A percentile compares a stretch with the other conserved stretches of the same genome.
These are phyloP conservation scores for Volvox carteri DNA, from an alignment of 163 green algal species.

Conservation along the genomic window DNA sequence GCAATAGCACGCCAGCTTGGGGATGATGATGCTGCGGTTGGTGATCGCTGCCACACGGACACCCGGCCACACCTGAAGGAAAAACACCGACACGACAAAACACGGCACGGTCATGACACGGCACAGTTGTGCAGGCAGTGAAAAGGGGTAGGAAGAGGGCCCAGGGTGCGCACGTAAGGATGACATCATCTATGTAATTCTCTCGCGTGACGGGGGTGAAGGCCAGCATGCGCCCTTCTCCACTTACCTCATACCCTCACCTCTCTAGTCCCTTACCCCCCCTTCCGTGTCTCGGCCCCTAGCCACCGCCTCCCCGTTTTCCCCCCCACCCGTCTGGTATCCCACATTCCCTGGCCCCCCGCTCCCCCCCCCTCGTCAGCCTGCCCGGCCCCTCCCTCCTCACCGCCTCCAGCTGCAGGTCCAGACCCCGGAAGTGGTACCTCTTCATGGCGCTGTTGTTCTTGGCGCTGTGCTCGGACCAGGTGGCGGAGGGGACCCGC, in stretches of 20 bases:
- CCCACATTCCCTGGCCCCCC: not conserved
- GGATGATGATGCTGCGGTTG: slow-evolving; percentile 63
- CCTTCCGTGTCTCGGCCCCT: too few relatives aligned
- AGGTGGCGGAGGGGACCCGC: slow-evolving; percentile 38
- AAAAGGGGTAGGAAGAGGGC: too few relatives aligned
- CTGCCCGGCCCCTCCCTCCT: slow-evolving; percentile 3
- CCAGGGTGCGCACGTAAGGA: too few relatives aligned
- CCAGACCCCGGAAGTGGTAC: slow-evolving; percentile 62
- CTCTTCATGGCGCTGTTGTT: slow-evolving; percentile 47
- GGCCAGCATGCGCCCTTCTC: too few relatives aligned
- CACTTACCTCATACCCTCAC: too few relatives aligned
- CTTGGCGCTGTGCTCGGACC: not conserved
- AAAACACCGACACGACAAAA: not conserved
- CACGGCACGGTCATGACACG: too few relatives aligned
- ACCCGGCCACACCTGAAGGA: slow-evolving; percentile 46
- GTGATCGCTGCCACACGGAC: slow-evolving; percentile 48
- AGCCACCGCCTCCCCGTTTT: not conserved
- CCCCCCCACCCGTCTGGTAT: not conserved
- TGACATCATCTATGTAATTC: too few relatives aligned
- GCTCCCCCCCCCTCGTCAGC: not conserved
- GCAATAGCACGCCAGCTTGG: slow-evolving; percentile 74
- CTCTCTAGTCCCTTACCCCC: too few relatives aligned
- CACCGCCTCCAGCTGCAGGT: slow-evolving; percentile 61
- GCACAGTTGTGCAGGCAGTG: too few relatives aligned
- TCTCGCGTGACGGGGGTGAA: too few relatives aligned